Evolutionary conservation across 1,284 basidiomycete genomes (phyloP).

Genomic region (Moesziomyces globuligerus): DNA sequence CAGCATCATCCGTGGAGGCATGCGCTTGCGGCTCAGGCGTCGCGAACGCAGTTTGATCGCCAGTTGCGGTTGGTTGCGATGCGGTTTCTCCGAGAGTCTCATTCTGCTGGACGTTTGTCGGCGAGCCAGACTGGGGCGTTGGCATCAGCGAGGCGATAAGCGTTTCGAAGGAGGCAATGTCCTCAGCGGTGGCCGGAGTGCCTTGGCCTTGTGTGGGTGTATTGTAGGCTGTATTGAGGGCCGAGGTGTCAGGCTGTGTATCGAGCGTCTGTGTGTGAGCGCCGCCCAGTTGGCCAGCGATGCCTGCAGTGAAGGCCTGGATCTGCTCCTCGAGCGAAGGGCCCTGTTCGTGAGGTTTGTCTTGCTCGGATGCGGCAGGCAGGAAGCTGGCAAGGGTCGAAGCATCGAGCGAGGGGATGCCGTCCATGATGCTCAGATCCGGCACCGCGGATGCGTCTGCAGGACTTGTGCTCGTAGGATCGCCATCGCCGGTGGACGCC

Average conservation of each 20-base stretch:
- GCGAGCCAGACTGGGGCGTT: slow-evolving; percentile 29
- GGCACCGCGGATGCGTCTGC: not conserved
- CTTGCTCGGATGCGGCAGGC: slow-evolving; percentile 8
- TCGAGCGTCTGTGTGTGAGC: slow-evolving; percentile 9
- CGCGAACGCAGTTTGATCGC: slow-evolving; percentile 6
- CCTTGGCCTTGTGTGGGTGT: slow-evolving; percentile 36
- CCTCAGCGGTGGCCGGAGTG: slow-evolving; percentile 40
- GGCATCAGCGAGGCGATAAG: slow-evolving; percentile 49
- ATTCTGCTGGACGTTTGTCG: slow-evolving; percentile 4
- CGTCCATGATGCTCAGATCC: slow-evolving; percentile 37
- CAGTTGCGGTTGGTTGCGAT: slow-evolving; percentile 1
- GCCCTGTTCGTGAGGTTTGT: slow-evolving; percentile 2
- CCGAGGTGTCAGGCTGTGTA: slow-evolving; percentile 24
- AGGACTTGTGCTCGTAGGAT: slow-evolving; percentile 1
- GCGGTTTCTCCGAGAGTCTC: not conserved
- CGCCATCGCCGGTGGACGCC: not conserved
- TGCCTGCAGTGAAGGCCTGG: slow-evolving; percentile 37
- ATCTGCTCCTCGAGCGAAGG: slow-evolving; percentile 38
- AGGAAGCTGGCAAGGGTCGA: slow-evolving; percentile 24
- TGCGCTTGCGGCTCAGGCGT: slow-evolving; percentile 12
- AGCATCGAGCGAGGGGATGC: slow-evolving; percentile 28
- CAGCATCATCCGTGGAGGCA: slow-evolving; percentile 19
- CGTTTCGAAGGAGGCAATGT: slow-evolving; percentile 41
- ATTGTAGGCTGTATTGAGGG: slow-evolving; percentile 18
- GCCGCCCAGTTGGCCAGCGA: slow-evolving; percentile 25